Conservation (phyloP, 2,329 filamentous ascomycete species). For the Penicillium sp. region DNA sequence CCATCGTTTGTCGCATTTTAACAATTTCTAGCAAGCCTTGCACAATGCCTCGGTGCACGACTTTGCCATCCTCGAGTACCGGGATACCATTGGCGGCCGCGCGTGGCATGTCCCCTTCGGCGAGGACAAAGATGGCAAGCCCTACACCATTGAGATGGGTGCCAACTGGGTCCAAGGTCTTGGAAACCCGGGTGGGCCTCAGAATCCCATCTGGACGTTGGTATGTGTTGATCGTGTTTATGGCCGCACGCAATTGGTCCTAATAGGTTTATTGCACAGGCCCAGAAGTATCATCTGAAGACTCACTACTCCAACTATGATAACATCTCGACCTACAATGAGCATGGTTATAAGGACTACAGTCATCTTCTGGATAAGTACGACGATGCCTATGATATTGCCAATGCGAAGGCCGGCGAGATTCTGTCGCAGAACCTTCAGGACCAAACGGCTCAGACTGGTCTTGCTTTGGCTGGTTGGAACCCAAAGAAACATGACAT, state of each 20-base stretch:
- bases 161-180: constrained; percentile 22
- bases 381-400: constrained; percentile 46
- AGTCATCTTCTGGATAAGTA: constrained; percentile 51
- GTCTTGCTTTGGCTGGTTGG: constrained; percentile 60
- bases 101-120: constrained; percentile 18
- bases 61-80: constrained; percentile 21
- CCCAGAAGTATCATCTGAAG: constrained; percentile 36
- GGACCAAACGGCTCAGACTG: constrained; percentile 60
- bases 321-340: constrained; percentile 55
- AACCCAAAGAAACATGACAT: constrained; percentile 46
- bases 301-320: constrained; percentile 59
- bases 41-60: constrained; percentile 22
- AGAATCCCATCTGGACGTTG: constrained; percentile 19
- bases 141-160: constrained; percentile 20
- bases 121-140: constrained; percentile 16
- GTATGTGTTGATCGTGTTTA: constrained; percentile 1
- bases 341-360: constrained; percentile 55
- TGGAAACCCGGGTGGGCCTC: constrained; percentile 16
- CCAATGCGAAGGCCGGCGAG: constrained; percentile 55
- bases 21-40: constrained; percentile 16
- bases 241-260: background rate
- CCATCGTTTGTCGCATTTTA: background rate
- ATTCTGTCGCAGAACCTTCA: constrained; percentile 60
- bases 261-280: background rate
- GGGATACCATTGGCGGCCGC: constrained; percentile 18